Evolutionary conservation across 352 stramenopile genomes (phyloP).

Genomic region (Pythium phragmitis): DNA sequence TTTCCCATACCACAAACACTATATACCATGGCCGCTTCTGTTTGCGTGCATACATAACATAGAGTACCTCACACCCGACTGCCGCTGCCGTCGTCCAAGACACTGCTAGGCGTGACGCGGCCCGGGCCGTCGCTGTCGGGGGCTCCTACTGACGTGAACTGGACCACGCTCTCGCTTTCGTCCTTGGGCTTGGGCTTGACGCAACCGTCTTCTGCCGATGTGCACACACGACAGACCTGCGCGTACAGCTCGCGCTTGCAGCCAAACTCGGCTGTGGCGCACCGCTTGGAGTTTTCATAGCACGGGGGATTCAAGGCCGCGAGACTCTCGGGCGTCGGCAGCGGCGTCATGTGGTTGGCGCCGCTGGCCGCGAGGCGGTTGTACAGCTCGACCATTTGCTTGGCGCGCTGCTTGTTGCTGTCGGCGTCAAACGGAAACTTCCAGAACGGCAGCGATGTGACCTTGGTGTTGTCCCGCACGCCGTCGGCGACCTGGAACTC

Average conservation of each 20-base stretch:
- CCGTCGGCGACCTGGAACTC: too few species aligned
- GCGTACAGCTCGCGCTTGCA: constrained; percentile 60
- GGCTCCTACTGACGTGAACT: too few species aligned
- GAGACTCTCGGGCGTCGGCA: constrained; percentile 44
- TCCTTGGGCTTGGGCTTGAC: too few species aligned
- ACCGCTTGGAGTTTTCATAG: constrained; percentile 58
- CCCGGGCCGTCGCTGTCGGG: too few species aligned
- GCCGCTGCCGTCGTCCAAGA: too few species aligned
- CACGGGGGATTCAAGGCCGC: constrained; percentile 55
- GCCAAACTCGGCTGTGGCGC: constrained; percentile 37
- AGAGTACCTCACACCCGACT: too few species aligned
- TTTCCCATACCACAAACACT: too few species aligned
- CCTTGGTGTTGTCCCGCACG: constrained; percentile 23
- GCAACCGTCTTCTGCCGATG: too few species aligned
- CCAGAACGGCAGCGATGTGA: constrained; percentile 51
- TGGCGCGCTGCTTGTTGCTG: constrained; percentile 45
- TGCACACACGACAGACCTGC: constrained; percentile 66
- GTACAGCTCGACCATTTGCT: constrained; percentile 54
- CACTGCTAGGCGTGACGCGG: too few species aligned
- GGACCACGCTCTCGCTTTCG: too few species aligned
- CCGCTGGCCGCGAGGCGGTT: constrained; percentile 34
- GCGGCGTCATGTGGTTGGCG: constrained; percentile 27
- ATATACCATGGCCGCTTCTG: too few species aligned
- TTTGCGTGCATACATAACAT: too few species aligned
- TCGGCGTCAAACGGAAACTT: constrained; percentile 38